Evolutionary conservation across 345 rosid species (phyloP).

Genomic region (Triadica sebifera): DNA sequence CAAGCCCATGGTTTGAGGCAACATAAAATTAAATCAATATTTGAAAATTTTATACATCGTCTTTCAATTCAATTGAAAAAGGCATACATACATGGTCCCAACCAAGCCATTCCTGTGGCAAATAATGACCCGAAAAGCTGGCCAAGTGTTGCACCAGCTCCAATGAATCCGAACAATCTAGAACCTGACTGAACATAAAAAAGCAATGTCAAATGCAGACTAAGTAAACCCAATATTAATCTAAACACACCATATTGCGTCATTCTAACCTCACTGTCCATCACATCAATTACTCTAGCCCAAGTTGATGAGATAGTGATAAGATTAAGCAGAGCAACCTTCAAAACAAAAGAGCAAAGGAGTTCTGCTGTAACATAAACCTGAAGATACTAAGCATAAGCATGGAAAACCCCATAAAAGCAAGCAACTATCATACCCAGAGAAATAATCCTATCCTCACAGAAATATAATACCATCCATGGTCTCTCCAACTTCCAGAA

Average conservation of each 20-base stretch:
- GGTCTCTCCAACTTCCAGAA: conserved; percentile 47
- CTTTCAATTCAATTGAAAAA: conserved; percentile 13
- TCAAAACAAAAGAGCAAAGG: conserved; percentile 6
- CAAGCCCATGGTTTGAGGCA: conserved; percentile 14
- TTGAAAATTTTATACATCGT: conserved; percentile 14
- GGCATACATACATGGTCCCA: conserved; percentile 74
- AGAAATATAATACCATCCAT: conserved; percentile 67
- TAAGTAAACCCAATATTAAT: conserved; percentile 11
- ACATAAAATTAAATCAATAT: conserved; percentile 16
- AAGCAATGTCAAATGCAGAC: conserved; percentile 28
- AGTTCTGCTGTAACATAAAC: background rate
- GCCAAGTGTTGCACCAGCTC: conserved; percentile 97
- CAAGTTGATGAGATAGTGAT: conserved; percentile 92
- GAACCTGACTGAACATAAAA: conserved; percentile 84
- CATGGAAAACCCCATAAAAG: conserved; percentile 11
- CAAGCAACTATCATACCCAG: conserved; percentile 54
- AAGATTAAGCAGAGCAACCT: conserved; percentile 90
- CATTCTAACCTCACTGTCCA: conserved; percentile 79
- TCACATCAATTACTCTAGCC: conserved; percentile 91
- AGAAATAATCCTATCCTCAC: conserved; percentile 87
- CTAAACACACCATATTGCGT: conserved; percentile 5
- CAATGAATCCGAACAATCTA: conserved; percentile 91
- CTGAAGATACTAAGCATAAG: background rate
- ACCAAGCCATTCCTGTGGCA: conserved; percentile 81
- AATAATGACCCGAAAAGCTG: conserved; percentile 92